phyloP scores from a whole-genome alignment of 1,139 yeast species.

The Pichia sp. region DNA sequence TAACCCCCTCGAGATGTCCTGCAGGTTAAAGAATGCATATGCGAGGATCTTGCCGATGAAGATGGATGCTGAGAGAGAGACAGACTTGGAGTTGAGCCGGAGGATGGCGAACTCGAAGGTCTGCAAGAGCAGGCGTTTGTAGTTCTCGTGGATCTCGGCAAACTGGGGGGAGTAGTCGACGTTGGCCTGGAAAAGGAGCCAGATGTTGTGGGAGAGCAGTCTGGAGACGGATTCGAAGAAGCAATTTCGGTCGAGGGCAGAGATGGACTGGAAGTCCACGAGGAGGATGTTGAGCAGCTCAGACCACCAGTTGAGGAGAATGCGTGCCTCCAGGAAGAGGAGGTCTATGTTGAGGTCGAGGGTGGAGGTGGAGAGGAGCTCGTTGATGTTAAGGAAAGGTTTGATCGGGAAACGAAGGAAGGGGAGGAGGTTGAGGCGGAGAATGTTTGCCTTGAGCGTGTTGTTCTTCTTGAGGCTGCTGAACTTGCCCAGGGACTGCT shows the following conservation, averaged over 20 bases:
- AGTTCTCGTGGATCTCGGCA: constrained; percentile 25
- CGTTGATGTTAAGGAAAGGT: constrained; percentile 8
- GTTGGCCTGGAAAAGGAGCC: constrained; percentile 39
- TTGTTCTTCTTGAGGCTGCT: constrained; percentile 44
- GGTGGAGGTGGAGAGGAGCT: constrained; percentile 13
- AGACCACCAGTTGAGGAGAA: constrained; percentile 63
- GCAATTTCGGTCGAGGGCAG: constrained; percentile 59
- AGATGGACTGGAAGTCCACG: constrained; percentile 34
- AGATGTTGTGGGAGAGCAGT: constrained; percentile 59
- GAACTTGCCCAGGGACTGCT: constrained; percentile 46
- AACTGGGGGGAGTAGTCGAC: constrained; percentile 6
- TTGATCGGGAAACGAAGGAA: constrained; percentile 39
- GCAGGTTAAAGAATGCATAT: constrained; percentile 55
- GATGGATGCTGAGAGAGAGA: constrained; percentile 61
- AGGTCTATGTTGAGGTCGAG: constrained; percentile 15
- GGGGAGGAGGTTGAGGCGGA: constrained; percentile 64
- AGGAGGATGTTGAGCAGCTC: constrained; percentile 46
- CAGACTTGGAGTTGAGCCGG: constrained; percentile 49
- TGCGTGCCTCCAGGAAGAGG: constrained; percentile 16
- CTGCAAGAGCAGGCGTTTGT: constrained; percentile 39
- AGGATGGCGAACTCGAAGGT: constrained; percentile 58
- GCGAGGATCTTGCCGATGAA: constrained; percentile 82
- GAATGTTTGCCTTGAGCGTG: constrained; percentile 57
- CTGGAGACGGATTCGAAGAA: constrained; percentile 72
- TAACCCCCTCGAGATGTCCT: constrained; percentile 59